Conservation (phyloP, 129 eudicot genomes). For the Saussurea involucrata region DNA sequence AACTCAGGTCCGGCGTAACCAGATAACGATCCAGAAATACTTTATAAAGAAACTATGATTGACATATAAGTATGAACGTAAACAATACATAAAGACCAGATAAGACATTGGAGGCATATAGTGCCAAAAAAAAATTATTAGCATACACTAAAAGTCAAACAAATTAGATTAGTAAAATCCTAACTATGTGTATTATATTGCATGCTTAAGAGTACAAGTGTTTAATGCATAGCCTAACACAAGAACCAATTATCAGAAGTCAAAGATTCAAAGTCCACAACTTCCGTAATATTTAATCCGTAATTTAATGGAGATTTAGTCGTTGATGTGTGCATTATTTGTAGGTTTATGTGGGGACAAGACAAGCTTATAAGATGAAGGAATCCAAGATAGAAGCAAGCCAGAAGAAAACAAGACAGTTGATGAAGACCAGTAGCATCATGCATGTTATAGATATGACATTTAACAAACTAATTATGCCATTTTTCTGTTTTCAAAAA, state of each 20-base stretch:
- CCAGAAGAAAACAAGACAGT: conserved; percentile 27
- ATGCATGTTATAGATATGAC: conserved; percentile 18
- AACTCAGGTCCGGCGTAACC: background rate
- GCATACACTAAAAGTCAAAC: conserved; percentile 20
- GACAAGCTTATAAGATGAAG: conserved; percentile 28
- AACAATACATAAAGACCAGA: conserved; percentile 7
- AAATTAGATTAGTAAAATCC: background rate
- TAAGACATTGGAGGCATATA: conserved; percentile 14
- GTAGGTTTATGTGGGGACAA: conserved; percentile 26
- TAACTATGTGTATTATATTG: background rate
- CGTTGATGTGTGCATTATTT: conserved; percentile 25
- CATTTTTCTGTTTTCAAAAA: conserved; percentile 24
- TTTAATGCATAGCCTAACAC: conserved; percentile 13
- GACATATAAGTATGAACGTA: conserved; percentile 17
- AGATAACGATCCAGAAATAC: background rate
- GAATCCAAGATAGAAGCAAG: conserved; percentile 36
- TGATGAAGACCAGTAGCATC: conserved; percentile 29
- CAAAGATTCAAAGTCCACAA: conserved; percentile 38
- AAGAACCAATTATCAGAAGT: conserved; percentile 12
- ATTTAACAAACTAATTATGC: conserved; percentile 23
- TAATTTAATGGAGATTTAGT: conserved; percentile 5
- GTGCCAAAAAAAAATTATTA: conserved; percentile 7
- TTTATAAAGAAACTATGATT: conserved; percentile 15
- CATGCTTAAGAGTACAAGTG: conserved; percentile 10
- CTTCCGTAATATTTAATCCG: conserved; percentile 5